Evolutionary conservation across 2,329 filamentous ascomycete genomes (phyloP).

Genomic region (Fusarium fracticaudum): DNA sequence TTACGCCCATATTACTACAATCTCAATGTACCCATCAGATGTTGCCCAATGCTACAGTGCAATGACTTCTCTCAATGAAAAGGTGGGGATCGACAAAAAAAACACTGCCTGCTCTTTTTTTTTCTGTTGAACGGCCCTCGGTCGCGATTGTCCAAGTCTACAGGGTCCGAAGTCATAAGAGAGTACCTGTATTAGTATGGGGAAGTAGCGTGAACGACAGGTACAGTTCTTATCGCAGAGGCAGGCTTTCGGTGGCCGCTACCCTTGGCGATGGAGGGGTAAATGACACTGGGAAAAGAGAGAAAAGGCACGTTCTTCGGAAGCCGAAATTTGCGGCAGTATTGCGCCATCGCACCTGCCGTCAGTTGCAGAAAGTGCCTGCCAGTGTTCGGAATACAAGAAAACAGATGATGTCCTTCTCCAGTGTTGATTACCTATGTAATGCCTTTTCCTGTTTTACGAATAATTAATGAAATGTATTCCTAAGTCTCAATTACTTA

Average conservation of each 20-base stretch:
- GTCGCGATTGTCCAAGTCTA: constrained; percentile 21
- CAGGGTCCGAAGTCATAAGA: constrained; percentile 24
- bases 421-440: neutral
- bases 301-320: constrained; percentile 27
- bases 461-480: neutral
- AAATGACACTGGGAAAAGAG: constrained; percentile 29
- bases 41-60: constrained; percentile 18
- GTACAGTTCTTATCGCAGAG: constrained; percentile 32
- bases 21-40: constrained; percentile 10
- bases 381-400: neutral
- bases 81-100: constrained; percentile 16
- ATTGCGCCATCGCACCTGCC: constrained; percentile 43
- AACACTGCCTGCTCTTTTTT: neutral
- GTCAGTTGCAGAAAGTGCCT: constrained; percentile 5
- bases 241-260: constrained; percentile 30
- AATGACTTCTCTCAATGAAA: constrained; percentile 9
- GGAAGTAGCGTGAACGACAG: neutral
- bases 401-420: neutral
- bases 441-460: neutral
- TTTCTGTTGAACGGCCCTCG: constrained; percentile 36
- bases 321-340: constrained; percentile 25
- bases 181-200: constrained; percentile 24
- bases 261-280: constrained; percentile 34
- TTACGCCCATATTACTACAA: neutral
- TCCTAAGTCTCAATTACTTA: neutral